Percentiles rank a stretch among this genome's conserved stretches.
Conservation (phyloP, 1,139 yeast genomes). For the Sugiyamaella castrensis region DNA sequence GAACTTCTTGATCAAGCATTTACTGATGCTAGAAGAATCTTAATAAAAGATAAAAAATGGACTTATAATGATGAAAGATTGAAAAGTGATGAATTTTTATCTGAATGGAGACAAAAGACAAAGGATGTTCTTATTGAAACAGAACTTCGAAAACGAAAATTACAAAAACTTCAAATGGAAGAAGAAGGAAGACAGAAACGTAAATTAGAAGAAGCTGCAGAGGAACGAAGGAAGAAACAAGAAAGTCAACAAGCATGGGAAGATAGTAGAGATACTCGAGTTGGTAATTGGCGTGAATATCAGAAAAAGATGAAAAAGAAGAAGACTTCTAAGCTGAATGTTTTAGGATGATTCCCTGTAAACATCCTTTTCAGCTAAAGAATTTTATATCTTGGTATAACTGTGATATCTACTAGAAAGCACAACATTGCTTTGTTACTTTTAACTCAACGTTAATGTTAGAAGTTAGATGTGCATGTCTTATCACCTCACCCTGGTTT, state of each 20-base stretch:
- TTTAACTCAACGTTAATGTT: too few species aligned
- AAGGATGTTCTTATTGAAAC: slow-evolving; percentile 45
- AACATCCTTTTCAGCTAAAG: too few species aligned
- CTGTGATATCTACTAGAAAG: too few species aligned
- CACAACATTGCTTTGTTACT: too few species aligned
- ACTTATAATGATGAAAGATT: slow-evolving; percentile 41
- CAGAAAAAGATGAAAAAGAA: slow-evolving; percentile 41
- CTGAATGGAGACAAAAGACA: slow-evolving; percentile 42
- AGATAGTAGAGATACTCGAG: slow-evolving; percentile 56
- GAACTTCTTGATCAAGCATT: slow-evolving; percentile 42
- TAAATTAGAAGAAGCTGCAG: slow-evolving; percentile 39
- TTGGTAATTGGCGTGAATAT: slow-evolving; percentile 59
- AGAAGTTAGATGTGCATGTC: too few species aligned
- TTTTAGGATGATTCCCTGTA: slow-evolving; percentile 21
- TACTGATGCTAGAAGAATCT: slow-evolving; percentile 43
- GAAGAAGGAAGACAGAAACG: slow-evolving; percentile 42
- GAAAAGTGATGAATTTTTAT: slow-evolving; percentile 41
- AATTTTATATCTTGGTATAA: too few species aligned
- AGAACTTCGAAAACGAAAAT: slow-evolving; percentile 43
- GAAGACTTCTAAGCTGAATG: slow-evolving; percentile 34
- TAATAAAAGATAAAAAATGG: slow-evolving; percentile 48
- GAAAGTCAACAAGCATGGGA: slow-evolving; percentile 58
- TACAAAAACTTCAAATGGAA: slow-evolving; percentile 42
- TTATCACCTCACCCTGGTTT: too few species aligned
- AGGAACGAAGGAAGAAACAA: slow-evolving; percentile 42